Conservation (phyloP, 495 filamentous ascomycete species). For the Tuber borchii region DNA sequence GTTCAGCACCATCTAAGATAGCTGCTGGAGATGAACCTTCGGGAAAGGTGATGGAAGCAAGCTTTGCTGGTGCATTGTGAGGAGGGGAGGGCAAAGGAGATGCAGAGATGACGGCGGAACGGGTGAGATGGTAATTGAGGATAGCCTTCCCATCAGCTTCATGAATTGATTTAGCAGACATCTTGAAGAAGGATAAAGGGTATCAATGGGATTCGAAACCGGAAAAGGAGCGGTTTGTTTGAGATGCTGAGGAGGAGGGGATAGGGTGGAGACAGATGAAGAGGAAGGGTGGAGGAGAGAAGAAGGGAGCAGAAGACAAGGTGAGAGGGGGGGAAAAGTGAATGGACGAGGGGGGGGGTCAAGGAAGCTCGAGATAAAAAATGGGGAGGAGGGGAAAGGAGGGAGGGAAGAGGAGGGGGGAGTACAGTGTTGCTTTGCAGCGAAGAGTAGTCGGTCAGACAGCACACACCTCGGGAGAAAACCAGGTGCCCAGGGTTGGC, state of each 20-base stretch:
- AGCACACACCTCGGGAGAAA: constrained; percentile 15
- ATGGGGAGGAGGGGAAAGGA: constrained; percentile 9
- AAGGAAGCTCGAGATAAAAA: constrained; percentile 7
- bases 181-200: constrained; percentile 47
- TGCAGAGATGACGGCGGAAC: constrained; percentile 94
- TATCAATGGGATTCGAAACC: constrained; percentile 23
- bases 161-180: constrained; percentile 97
- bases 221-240: constrained; percentile 19
- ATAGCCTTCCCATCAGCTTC: constrained; percentile 99
- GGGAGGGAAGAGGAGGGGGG: constrained; percentile 8
- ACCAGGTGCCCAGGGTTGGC: constrained; percentile 1
- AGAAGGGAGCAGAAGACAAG: constrained; percentile 14
- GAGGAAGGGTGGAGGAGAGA: constrained; percentile 23
- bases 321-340: constrained; percentile 4
- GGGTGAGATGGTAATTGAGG: constrained; percentile 99
- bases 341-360: neutral
- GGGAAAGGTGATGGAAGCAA: constrained; percentile 89
- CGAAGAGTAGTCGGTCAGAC: constrained; percentile 24
- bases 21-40: constrained; percentile 73
- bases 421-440: constrained; percentile 27
- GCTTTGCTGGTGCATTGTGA: constrained; percentile 86
- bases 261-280: constrained; percentile 13
- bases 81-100: constrained; percentile 81
- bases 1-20: constrained; percentile 91
- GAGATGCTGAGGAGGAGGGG: neutral